These are phyloP conservation scores for Paramyrothecium sp. DNA, from an alignment of 2,329 filamentous ascomycete species.

Conservation along the genomic window DNA sequence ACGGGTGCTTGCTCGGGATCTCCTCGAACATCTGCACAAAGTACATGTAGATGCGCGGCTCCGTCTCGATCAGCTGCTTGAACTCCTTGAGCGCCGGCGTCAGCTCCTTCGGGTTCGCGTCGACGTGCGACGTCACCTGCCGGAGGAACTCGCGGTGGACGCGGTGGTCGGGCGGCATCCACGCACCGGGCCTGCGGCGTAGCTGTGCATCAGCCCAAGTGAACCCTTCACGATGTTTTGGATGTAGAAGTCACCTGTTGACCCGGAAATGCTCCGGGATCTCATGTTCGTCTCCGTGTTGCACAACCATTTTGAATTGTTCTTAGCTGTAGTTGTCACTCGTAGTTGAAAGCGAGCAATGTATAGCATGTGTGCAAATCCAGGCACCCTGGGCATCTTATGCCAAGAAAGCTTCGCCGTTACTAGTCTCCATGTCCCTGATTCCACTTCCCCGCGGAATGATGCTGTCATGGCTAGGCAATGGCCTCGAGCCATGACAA, in stretches of 20 bases:
- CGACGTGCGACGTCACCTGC: conserved; percentile 52
- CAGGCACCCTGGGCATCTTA: neutral
- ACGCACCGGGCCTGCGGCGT: conserved; percentile 46
- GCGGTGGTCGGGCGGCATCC: conserved; percentile 63
- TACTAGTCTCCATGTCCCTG: neutral
- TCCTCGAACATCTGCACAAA: conserved; percentile 68
- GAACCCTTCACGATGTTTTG: too few relatives aligned
- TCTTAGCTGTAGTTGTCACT: too few relatives aligned
- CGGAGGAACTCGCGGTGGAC: conserved; percentile 64
- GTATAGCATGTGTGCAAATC: too few relatives aligned
- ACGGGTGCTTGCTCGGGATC: conserved; percentile 59
- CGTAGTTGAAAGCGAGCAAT: too few relatives aligned
- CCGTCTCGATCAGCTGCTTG: conserved; percentile 62
- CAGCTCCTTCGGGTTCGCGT: conserved; percentile 48
- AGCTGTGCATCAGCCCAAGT: neutral
- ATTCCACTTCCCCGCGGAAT: neutral
- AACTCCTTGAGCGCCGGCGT: conserved; percentile 64
- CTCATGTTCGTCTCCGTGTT: conserved; percentile 48
- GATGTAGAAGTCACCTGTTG: conserved; percentile 34
- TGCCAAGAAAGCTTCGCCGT: neutral
- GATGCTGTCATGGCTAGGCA: neutral
- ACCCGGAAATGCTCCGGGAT: conserved; percentile 48
- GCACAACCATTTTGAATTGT: conserved; percentile 41
- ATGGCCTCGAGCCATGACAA: conserved; percentile 1
- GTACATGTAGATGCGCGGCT: conserved; percentile 64